A percentile compares a stretch with the other conserved stretches of the same genome.
phyloP scores from a whole-genome alignment of 768 basidiomycete genomes.

The Tulasnella sp. region DNA sequence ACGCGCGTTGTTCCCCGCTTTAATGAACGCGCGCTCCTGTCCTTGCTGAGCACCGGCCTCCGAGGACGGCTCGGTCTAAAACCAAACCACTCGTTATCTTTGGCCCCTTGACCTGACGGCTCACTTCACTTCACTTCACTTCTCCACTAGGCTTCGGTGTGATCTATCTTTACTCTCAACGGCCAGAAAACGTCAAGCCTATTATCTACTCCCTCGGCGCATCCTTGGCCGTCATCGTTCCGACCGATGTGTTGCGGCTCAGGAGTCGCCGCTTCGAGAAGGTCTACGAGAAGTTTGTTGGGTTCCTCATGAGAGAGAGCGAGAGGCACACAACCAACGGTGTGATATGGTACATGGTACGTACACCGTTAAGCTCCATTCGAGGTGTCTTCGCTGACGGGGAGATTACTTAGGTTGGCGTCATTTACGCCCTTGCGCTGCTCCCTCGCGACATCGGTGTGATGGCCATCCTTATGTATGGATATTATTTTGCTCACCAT shows the following conservation, averaged over 20 bases:
- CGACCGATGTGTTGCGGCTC: constrained; percentile 74
- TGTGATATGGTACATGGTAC: constrained; percentile 77
- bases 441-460: constrained; percentile 86
- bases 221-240: constrained; percentile 62
- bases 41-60: too few species aligned
- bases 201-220: constrained; percentile 63
- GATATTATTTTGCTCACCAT: constrained; percentile 29
- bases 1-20: too few species aligned
- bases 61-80: too few species aligned
- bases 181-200: constrained; percentile 45
- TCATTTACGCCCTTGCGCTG: constrained; percentile 65
- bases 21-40: too few species aligned
- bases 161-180: constrained; percentile 54
- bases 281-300: constrained; percentile 65
- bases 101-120: constrained; percentile 3
- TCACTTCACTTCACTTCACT: constrained; percentile 17
- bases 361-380: not conserved
- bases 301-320: constrained; percentile 85
- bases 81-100: not conserved
- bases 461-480: constrained; percentile 85
- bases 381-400: not conserved
- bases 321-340: constrained; percentile 82
- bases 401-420: constrained; percentile 50
- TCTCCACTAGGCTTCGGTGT: constrained; percentile 56
- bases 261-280: constrained; percentile 60